Evolutionary conservation across 805 yeast genomes (phyloP).

Genomic region (Candida silvicultrix): DNA sequence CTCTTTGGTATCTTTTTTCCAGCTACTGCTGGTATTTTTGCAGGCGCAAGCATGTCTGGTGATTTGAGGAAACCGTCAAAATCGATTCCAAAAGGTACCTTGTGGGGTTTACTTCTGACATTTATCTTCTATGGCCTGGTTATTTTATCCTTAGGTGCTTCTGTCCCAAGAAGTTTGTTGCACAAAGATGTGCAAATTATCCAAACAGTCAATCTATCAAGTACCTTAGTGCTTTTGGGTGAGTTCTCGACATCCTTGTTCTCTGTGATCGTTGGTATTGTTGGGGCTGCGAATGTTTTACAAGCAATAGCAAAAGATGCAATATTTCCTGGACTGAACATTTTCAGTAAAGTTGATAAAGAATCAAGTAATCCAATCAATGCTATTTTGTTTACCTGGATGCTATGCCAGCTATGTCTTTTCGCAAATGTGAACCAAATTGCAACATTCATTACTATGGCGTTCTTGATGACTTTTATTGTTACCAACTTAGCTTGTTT

Average conservation of each 20-base stretch:
- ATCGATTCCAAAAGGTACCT: slow-evolving; percentile 90
- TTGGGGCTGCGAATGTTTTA: slow-evolving; percentile 88
- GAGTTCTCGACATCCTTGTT: slow-evolving; percentile 88
- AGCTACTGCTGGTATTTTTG: slow-evolving; percentile 97
- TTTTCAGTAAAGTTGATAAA: slow-evolving; percentile 46
- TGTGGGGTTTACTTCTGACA: slow-evolving; percentile 75
- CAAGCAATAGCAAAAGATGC: slow-evolving; percentile 89
- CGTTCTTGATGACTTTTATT: slow-evolving; percentile 91
- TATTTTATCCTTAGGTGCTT: slow-evolving; percentile 69
- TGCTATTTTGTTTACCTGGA: slow-evolving; percentile 73
- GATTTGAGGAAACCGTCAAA: slow-evolving; percentile 80
- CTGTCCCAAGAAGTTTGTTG: slow-evolving; percentile 76
- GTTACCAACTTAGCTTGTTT: slow-evolving; percentile 94
- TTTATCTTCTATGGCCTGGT: slow-evolving; percentile 75
- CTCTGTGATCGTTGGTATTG: slow-evolving; percentile 90
- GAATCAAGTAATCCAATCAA: slow-evolving; percentile 50
- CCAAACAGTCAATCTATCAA: slow-evolving; percentile 71
- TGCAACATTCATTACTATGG: slow-evolving; percentile 95
- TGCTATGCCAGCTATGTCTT: slow-evolving; percentile 75
- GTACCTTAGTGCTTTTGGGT: slow-evolving; percentile 71
- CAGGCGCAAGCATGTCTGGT: slow-evolving; percentile 99
- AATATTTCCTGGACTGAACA: slow-evolving; percentile 71
- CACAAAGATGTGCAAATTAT: slow-evolving; percentile 78
- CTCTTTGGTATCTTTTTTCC: slow-evolving; percentile 96
- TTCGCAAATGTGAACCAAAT: slow-evolving; percentile 90